phyloP scores from a whole-genome alignment of 179 eudicot genomes.

The Spergularia azorica region DNA sequence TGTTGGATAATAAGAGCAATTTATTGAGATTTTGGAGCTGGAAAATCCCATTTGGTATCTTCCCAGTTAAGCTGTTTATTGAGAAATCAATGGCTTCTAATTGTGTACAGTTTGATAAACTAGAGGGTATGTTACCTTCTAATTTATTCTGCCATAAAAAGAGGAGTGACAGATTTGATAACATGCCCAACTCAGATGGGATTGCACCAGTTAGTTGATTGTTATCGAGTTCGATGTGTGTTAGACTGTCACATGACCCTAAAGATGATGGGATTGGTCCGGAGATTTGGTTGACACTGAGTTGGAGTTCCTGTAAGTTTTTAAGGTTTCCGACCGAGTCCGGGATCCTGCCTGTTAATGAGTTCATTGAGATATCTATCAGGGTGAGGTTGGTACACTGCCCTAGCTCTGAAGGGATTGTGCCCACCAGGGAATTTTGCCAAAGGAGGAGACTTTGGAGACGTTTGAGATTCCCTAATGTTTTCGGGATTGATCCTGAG shows the following conservation, averaged over 20 bases:
- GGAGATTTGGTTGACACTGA: constrained; percentile 75
- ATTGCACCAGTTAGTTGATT: constrained; percentile 72
- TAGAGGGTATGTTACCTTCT: constrained; percentile 70
- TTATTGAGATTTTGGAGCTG: constrained; percentile 65
- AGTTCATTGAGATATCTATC: constrained; percentile 73
- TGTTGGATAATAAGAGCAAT: constrained; percentile 66
- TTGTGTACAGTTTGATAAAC: constrained; percentile 48
- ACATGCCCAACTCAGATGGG: constrained; percentile 68
- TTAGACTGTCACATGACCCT: constrained; percentile 65
- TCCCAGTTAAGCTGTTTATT: constrained; percentile 62
- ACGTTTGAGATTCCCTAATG: constrained; percentile 51
- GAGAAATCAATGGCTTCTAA: constrained; percentile 81
- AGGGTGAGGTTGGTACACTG: constrained; percentile 42
- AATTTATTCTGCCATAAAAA: constrained; percentile 83
- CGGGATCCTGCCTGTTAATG: constrained; percentile 72
- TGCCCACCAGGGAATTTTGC: constrained; percentile 81
- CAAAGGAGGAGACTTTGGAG: constrained; percentile 73
- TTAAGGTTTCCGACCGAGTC: constrained; percentile 58
- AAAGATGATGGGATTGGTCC: constrained; percentile 64
- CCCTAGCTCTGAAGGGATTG: constrained; percentile 71
- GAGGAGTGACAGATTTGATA: constrained; percentile 55
- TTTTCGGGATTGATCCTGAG: constrained; percentile 68
- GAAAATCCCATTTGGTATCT: constrained; percentile 69
- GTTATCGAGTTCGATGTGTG: constrained; percentile 86
- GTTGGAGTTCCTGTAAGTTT: constrained; percentile 64